Conservation (phyloP, 78 protist genomes). For the Dictyostelium purpureum region DNA sequence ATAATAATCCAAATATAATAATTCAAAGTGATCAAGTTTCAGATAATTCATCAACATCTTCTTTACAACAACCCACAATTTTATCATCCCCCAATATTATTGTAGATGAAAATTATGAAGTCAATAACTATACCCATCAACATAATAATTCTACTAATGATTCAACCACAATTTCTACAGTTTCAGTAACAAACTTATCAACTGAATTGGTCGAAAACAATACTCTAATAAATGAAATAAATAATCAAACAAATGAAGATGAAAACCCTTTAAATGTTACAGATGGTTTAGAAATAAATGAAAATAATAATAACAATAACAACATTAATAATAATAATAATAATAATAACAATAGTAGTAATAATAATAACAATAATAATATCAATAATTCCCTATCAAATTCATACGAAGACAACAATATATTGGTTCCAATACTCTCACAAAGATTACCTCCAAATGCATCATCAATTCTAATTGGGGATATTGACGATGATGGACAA, state of each 20-base stretch:
- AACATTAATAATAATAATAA: not conserved
- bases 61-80: not conserved
- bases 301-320: not conserved
- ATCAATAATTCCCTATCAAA: not conserved
- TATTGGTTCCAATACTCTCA: constrained; percentile 22
- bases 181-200: too few relatives aligned
- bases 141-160: not conserved
- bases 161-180: too few relatives aligned
- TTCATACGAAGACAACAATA: not conserved
- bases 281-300: not conserved
- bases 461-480: constrained; percentile 43
- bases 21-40: not conserved
- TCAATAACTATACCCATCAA: not conserved
- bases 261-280: too few relatives aligned
- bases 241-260: too few relatives aligned
- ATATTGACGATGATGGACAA: constrained; percentile 57
- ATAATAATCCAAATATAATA: not conserved
- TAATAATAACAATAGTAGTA: not conserved
- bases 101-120: not conserved
- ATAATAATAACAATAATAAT: not conserved
- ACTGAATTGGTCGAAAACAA: too few relatives aligned
- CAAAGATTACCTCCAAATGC: constrained; percentile 74
- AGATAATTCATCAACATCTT: not conserved
- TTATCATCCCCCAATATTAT: not conserved
- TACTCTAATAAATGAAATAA: too few relatives aligned